A percentile compares a stretch with the other conserved stretches of the same genome.
phyloP scores from a whole-genome alignment of 2,329 filamentous ascomycete species.

The Pseudocercospora vitis region DNA sequence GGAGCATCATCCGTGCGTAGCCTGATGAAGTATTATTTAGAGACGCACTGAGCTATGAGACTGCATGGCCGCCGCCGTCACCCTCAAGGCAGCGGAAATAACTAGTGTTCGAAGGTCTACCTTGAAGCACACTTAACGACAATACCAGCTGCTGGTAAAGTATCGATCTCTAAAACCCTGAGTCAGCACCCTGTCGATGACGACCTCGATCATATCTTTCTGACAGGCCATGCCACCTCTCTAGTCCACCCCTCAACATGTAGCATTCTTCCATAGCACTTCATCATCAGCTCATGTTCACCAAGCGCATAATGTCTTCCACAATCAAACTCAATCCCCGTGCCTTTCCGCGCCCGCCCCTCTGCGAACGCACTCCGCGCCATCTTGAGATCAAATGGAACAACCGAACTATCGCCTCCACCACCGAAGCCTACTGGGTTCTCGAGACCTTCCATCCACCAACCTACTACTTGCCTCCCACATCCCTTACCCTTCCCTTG shows the following conservation, averaged over 20 bases:
- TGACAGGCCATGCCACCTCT: not conserved
- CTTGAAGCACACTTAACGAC: too few relatives aligned
- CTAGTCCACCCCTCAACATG: not conserved
- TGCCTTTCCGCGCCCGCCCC: constrained; percentile 59
- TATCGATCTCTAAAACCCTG: too few relatives aligned
- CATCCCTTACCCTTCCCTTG: constrained; percentile 51
- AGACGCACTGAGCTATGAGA: too few relatives aligned
- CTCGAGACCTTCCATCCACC: constrained; percentile 64
- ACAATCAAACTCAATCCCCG: constrained; percentile 54
- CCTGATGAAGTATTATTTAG: too few relatives aligned
- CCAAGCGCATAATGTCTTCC: constrained; percentile 26
- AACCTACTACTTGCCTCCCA: constrained; percentile 61
- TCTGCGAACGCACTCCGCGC: constrained; percentile 54
- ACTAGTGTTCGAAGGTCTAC: too few relatives aligned
- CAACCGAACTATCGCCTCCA: constrained; percentile 58
- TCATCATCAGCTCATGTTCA: not conserved
- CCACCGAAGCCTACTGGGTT: constrained; percentile 61
- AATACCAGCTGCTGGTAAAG: too few relatives aligned
- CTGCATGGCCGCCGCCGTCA: too few relatives aligned
- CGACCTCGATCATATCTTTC: not conserved
- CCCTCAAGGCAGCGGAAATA: too few relatives aligned
- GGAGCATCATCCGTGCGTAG: too few relatives aligned
- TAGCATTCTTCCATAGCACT: not conserved
- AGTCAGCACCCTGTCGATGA: too few relatives aligned
- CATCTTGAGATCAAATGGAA: constrained; percentile 59